These are phyloP conservation scores for Tetracladium maxilliforme DNA, from an alignment of 2,329 filamentous ascomycete species.

Conservation along the genomic window DNA sequence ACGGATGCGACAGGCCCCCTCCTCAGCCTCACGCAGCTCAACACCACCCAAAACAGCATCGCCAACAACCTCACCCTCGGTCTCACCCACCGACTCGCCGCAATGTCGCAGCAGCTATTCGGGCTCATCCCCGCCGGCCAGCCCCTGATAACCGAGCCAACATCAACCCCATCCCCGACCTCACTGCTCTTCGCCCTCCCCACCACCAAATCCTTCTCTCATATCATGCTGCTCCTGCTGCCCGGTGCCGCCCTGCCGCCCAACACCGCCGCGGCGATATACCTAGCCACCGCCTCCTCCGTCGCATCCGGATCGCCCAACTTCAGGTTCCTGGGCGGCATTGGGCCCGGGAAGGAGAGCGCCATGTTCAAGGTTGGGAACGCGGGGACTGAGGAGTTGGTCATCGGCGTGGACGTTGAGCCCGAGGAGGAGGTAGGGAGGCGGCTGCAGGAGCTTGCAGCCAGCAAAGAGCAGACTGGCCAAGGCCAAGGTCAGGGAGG, in stretches of 20 bases:
- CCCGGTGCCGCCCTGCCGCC: slow-evolving; percentile 61
- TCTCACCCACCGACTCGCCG: slow-evolving; percentile 25
- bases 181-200: slow-evolving; percentile 40
- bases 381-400: slow-evolving; percentile 27
- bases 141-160: slow-evolving; percentile 37
- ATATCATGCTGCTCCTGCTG: slow-evolving; percentile 80
- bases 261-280: slow-evolving; percentile 75
- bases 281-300: slow-evolving; percentile 44
- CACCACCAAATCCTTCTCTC: slow-evolving; percentile 43
- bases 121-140: slow-evolving; percentile 46
- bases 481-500: slow-evolving; percentile 10
- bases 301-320: slow-evolving; percentile 32
- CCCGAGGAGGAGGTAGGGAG: slow-evolving; percentile 54
- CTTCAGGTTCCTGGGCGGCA: slow-evolving; percentile 77
- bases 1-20: too few relatives aligned
- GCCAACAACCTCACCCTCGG: slow-evolving; percentile 4
- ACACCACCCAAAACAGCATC: slow-evolving; percentile 4
- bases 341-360: slow-evolving; percentile 81
- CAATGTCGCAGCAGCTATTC: slow-evolving; percentile 23
- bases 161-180: slow-evolving; percentile 34
- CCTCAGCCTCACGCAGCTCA: too few relatives aligned
- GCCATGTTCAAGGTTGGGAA: slow-evolving; percentile 61
- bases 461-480: slow-evolving; percentile 16
- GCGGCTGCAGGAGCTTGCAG: slow-evolving; percentile 47
- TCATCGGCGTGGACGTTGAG: slow-evolving; percentile 75